phyloP scores from a whole-genome alignment of 441 rosid genomes.

The Flueggea neowawraea region DNA sequence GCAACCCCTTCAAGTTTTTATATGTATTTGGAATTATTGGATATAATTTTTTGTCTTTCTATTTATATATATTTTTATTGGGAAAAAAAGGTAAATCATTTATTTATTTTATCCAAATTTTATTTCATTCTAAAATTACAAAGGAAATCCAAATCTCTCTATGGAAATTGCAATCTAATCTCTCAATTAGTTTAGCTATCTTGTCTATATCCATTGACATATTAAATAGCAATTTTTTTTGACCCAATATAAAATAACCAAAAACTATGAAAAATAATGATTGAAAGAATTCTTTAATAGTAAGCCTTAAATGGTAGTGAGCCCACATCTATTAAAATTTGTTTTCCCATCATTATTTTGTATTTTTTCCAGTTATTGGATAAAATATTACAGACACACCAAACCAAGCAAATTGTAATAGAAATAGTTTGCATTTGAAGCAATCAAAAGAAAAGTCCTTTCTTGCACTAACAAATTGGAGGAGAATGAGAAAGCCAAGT shows the following conservation, averaged over 20 bases:
- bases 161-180: neutral
- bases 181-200: neutral
- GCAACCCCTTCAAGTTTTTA: too few relatives aligned
- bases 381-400: neutral
- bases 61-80: too few relatives aligned
- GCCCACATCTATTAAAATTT: neutral
- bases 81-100: too few relatives aligned
- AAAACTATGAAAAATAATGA: neutral
- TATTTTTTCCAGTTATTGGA: neutral
- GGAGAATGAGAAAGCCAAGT: neutral
- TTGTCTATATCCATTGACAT: slow-evolving; percentile 4
- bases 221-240: too few relatives aligned
- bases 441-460: slow-evolving; percentile 6
- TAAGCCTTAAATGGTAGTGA: slow-evolving; percentile 6
- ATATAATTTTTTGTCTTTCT: too few relatives aligned
- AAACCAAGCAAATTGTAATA: neutral
- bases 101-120: too few relatives aligned
- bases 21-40: too few relatives aligned
- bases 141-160: neutral
- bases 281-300: slow-evolving; percentile 2
- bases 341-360: neutral
- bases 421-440: slow-evolving; percentile 21
- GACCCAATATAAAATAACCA: neutral
- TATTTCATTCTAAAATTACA: neutral
- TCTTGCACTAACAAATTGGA: neutral